These are phyloP conservation scores for Debaryomycetaceae sp. DNA, from an alignment of 1,139 yeast species.

Conservation along the genomic window DNA sequence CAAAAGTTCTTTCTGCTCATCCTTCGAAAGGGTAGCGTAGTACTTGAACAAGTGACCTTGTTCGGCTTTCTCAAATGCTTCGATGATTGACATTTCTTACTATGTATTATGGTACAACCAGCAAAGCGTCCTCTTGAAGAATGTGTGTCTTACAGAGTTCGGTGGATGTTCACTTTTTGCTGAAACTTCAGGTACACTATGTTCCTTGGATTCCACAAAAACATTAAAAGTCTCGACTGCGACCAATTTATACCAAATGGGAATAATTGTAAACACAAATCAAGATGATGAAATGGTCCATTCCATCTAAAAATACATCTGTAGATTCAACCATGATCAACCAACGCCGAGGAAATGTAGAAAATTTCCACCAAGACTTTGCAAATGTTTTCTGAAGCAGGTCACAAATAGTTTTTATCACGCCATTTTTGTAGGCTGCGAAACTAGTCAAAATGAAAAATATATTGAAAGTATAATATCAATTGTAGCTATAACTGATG, in stretches of 20 bases:
- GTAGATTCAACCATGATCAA: too few species aligned
- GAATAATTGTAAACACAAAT: constrained; percentile 22
- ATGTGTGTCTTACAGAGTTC: neutral
- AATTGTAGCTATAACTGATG: neutral
- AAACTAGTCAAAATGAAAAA: neutral
- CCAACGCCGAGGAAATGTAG: too few species aligned
- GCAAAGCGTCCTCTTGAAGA: neutral
- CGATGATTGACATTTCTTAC: constrained; percentile 14
- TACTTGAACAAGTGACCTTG: constrained; percentile 42
- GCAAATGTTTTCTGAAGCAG: too few species aligned
- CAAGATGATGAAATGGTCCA: too few species aligned
- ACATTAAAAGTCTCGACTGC: neutral
- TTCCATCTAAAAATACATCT: too few species aligned
- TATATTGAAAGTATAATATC: neutral
- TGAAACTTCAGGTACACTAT: neutral
- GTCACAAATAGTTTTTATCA: too few species aligned
- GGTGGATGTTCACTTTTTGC: neutral
- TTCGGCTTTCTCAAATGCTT: constrained; percentile 51
- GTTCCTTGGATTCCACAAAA: neutral
- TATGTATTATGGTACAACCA: neutral
- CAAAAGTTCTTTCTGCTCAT: constrained; percentile 28
- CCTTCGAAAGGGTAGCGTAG: constrained; percentile 31
- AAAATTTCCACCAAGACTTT: too few species aligned
- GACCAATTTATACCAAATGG: constrained; percentile 35
- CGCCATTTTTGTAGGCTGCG: too few species aligned